Evolutionary conservation across 768 basidiomycete genomes (phyloP).

Genomic region (Tremella yokohamensis): DNA sequence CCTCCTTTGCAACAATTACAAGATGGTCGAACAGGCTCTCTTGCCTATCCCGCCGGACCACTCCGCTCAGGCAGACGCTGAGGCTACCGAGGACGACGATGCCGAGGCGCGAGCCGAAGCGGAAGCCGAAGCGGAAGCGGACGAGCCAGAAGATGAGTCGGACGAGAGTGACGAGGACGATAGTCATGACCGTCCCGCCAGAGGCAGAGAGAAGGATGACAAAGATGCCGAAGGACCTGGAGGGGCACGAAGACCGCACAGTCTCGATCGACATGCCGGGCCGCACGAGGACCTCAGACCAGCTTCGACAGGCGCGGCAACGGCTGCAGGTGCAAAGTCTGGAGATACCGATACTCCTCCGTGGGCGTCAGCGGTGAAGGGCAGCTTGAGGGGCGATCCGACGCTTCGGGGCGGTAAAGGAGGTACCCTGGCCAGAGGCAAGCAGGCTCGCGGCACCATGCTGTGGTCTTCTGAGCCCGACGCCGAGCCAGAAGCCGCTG

Average conservation of each 20-base stretch:
- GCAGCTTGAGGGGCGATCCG: not conserved
- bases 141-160: conserved; percentile 19
- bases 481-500: conserved; percentile 1
- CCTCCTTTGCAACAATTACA: conserved; percentile 72
- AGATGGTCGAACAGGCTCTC: conserved; percentile 76
- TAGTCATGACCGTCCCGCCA: conserved; percentile 1
- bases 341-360: not conserved
- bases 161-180: conserved; percentile 21
- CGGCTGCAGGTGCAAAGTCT: not conserved
- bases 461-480: conserved; percentile 25
- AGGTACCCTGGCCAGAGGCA: conserved; percentile 37
- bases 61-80: conserved; percentile 13
- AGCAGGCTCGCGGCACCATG: conserved; percentile 36
- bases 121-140: conserved; percentile 26
- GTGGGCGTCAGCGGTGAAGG: not conserved
- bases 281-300: too few species aligned
- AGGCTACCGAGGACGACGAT: conserved; percentile 14
- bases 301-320: not conserved
- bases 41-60: conserved; percentile 56
- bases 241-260: conserved; percentile 20
- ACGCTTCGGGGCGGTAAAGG: not conserved
- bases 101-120: conserved; percentile 21
- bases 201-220: conserved; percentile 12
- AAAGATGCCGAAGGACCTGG: conserved; percentile 3
- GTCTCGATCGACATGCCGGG: conserved; percentile 18